Percentiles rank a stretch among this genome's conserved stretches.
Evolutionary conservation across 2,329 filamentous ascomycete species (phyloP).

Genomic region (Aspergillus quadrilineatus): DNA sequence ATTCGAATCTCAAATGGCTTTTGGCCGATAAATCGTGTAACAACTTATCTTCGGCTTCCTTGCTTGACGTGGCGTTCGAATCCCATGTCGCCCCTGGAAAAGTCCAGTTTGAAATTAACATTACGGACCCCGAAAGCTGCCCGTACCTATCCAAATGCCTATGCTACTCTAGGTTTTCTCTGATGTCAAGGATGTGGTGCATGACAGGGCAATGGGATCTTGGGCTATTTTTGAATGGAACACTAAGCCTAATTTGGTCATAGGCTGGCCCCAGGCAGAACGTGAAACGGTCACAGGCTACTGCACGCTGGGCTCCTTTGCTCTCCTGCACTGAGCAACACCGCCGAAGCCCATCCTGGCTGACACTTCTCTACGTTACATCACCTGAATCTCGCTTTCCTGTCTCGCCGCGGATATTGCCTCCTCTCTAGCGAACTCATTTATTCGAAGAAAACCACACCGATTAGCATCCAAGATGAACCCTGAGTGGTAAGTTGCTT

Average conservation of each 20-base stretch:
- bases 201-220: not conserved
- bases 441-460: not conserved
- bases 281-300: slow-evolving; percentile 26
- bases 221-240: slow-evolving; percentile 13
- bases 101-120: too few relatives aligned
- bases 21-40: too few relatives aligned
- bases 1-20: not conserved
- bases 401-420: slow-evolving; percentile 10
- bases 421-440: not conserved
- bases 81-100: too few relatives aligned
- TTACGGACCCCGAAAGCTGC: too few relatives aligned
- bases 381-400: slow-evolving; percentile 13
- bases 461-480: slow-evolving; percentile 38
- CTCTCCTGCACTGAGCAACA: slow-evolving; percentile 31
- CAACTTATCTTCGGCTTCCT: not conserved
- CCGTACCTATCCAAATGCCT: too few relatives aligned
- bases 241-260: slow-evolving; percentile 19
- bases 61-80: not conserved
- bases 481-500: slow-evolving; percentile 48
- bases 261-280: slow-evolving; percentile 16
- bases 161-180: not conserved
- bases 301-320: slow-evolving; percentile 30
- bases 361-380: slow-evolving; percentile 21
- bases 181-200: not conserved
- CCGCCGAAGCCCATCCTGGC: slow-evolving; percentile 24